Evolutionary conservation across 2,329 filamentous ascomycete species (phyloP), one percentile per base, ranked within the genome.

Genomic region (Aciculosporium take): DNA sequence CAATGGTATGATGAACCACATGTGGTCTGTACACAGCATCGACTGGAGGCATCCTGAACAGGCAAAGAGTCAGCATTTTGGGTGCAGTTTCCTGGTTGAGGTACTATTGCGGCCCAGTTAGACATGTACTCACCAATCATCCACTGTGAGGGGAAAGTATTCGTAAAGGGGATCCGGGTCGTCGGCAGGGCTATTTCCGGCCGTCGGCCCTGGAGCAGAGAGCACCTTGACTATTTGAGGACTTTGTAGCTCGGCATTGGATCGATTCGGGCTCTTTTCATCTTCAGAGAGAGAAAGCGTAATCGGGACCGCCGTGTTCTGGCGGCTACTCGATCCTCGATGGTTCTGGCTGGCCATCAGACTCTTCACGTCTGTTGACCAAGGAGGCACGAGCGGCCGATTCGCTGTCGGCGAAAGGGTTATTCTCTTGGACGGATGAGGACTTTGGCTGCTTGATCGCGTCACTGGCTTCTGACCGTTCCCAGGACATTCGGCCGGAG

Each of bases 1-100:
- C 67, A 36, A 74, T 72, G 13, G 84, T 89, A 57, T 95, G 88
- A 61, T 96, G 89, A 3, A 95, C 88, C 13, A 94, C 85, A 58
- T 95, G 88, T 5, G 88, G 89, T 37, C 86, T 71, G 57, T 94
- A 94, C 13, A 94, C 81, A 5, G 86, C 86, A 59, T 94, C 86
- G 3, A 93, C 84, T 1, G 85, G 86, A 2, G 83, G 83, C 75
- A 88, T 86, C 79, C 75, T 74, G 34, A 35, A 23, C 21, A 8
- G 9, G 10, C 17, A 36, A 18, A 7, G 20, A 10, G 24, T 35
- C 20, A 40, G 25, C 32, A 28, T 23, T 28, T 25, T 18, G n/a
- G 12, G 13, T 7, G 24, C 24, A 15, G 8, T 23, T 21, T 35
- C 18, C 13, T 10, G 1, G 5, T 13, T 18, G 15, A 4, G 17